Conservation (phyloP, 805 yeast genomes). For the Debaryomyces hansenii region DNA sequence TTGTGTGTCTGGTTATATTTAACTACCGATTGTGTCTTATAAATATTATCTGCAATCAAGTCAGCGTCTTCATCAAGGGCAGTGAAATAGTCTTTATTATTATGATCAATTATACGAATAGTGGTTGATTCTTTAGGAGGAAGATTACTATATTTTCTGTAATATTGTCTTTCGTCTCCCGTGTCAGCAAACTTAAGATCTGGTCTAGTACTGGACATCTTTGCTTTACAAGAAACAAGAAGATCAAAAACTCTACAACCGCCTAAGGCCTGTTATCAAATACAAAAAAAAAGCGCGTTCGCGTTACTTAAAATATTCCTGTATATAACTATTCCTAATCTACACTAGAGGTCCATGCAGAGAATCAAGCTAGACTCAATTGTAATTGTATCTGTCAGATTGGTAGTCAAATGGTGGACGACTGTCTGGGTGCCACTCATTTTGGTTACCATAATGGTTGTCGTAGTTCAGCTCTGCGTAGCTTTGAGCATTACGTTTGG, state of each 20-base stretch:
- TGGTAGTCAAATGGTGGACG: constrained; percentile 29
- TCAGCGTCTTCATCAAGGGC: constrained; percentile 74
- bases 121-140: constrained; percentile 49
- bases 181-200: constrained; percentile 42
- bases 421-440: constrained; percentile 26
- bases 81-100: constrained; percentile 75
- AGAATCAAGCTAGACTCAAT: neutral
- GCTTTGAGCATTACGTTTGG: constrained; percentile 23
- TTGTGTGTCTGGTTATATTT: constrained; percentile 52
- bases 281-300: neutral
- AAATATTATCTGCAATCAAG: constrained; percentile 78
- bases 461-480: constrained; percentile 22
- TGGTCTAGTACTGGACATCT: constrained; percentile 42
- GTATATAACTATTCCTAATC: neutral
- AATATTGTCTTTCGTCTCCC: constrained; percentile 44
- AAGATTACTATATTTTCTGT: constrained; percentile 45
- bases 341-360: too few species aligned
- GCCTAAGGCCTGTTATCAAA: too few species aligned
- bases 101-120: constrained; percentile 70
- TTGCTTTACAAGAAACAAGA: neutral
- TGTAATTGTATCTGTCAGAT: constrained; percentile 19
- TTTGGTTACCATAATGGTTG: constrained; percentile 25
- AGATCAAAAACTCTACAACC: neutral
- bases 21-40: constrained; percentile 79
- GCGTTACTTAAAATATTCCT: neutral